Base-by-base conservation (phyloP, 306 rosid genomes). In the Pachyrhizus erosus region DNA sequence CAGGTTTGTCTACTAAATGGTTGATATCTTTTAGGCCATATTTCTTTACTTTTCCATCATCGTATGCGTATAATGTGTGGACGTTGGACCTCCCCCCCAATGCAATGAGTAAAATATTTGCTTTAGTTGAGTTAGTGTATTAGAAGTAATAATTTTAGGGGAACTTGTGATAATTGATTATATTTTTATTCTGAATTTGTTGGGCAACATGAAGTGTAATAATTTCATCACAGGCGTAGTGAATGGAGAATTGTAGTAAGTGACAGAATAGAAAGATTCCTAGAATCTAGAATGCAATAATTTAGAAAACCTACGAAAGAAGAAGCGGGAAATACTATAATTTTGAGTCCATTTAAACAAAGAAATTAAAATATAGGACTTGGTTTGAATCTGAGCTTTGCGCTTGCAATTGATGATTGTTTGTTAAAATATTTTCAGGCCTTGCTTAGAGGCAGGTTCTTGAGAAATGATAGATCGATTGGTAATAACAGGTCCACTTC, bases 381-480 rank as follows among this genome's bases (percentile, higher is more conserved):
- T 72, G 12, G 74, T 80, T 77, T 49, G 45, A 77, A 77, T 45
- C 45, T 15, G 29, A 78, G 70, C 58, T 75, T 78, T 80, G 73
- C 71, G 78, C 76, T 84, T 81, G 82, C 48, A 58, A 64, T 78
- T 81, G 82, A 61, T 62, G 70, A 57, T 55, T 69, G 80, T 75
- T 15, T 43, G 45, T 79, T 74, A 42, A 73, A 67, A 75, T 57
- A 67, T 79, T 84, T 80, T 76, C 94, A 96, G 99, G 91, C 99
- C 70, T 86, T 96, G 80, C 99, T 96, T 72, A 91, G 95, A 88
- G 97, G 99, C 65, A 89, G 98, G 86, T 96, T 96, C 86, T 86
- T 96, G 90, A 90, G 98, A 87, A 91, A 93, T 88, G 93, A 86
- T 85, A 92, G 94, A 82, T 62, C 85, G 34, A 21, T 85, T 79